Evolutionary conservation across 768 basidiomycete genomes (phyloP).

Genomic region (Xerocomus potaroensis): DNA sequence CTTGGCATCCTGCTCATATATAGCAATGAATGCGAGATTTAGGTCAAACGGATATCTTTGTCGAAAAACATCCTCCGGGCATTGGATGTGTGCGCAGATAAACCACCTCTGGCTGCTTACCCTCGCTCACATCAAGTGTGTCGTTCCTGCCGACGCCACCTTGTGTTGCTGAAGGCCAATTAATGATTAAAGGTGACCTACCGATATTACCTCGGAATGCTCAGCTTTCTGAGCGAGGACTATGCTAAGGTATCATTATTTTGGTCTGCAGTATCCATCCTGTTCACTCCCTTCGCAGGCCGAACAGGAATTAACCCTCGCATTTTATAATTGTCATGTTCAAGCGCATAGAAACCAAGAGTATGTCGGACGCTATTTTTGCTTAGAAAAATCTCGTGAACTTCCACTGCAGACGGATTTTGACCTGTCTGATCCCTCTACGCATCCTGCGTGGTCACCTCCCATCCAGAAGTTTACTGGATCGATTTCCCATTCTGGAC

Average conservation of each 20-base stretch:
- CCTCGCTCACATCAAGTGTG: constrained; percentile 83
- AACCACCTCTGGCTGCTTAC: constrained; percentile 71
- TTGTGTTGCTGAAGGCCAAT: constrained; percentile 12
- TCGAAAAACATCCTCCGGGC: constrained; percentile 91
- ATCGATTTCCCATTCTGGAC: constrained; percentile 66
- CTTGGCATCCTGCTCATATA: neutral
- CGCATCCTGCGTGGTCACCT: constrained; percentile 85
- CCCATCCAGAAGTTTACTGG: constrained; percentile 67
- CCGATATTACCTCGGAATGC: constrained; percentile 91
- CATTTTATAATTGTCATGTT: constrained; percentile 79
- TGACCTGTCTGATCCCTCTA: constrained; percentile 87
- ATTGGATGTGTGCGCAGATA: constrained; percentile 77
- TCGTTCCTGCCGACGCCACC: constrained; percentile 7
- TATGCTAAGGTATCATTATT: constrained; percentile 62
- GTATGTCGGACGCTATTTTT: constrained; percentile 39
- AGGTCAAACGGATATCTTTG: constrained; percentile 90
- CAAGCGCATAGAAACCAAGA: constrained; percentile 73
- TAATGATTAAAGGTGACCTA: constrained; percentile 71
- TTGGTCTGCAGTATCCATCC: neutral
- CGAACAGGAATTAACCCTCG: constrained; percentile 81
- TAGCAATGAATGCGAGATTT: neutral
- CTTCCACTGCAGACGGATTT: constrained; percentile 60
- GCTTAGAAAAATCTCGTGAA: neutral
- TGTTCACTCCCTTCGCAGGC: constrained; percentile 45
- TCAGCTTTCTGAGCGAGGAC: constrained; percentile 91